Conservation (phyloP, 352 stramenopile species). For the Pythium brachiatum region DNA sequence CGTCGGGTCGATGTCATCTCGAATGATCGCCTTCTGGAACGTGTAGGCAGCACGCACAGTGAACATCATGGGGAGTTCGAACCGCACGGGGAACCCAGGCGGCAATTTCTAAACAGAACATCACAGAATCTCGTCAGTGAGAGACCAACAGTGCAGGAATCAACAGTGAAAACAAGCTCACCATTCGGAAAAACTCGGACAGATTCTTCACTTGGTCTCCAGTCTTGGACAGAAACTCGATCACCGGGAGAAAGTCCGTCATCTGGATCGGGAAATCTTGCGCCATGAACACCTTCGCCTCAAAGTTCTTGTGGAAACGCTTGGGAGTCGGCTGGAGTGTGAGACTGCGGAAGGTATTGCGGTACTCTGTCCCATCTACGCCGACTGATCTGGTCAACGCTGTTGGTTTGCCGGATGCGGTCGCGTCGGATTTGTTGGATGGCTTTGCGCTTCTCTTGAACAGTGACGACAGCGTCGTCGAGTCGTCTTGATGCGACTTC, state of each 20-base stretch:
- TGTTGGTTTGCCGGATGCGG: neutral
- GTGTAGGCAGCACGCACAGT: slow-evolving; percentile 79
- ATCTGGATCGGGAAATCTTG: slow-evolving; percentile 73
- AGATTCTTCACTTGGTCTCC: slow-evolving; percentile 77
- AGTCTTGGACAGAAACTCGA: slow-evolving; percentile 74
- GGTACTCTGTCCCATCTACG: slow-evolving; percentile 14
- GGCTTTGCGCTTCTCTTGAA: slow-evolving; percentile 43
- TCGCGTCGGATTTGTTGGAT: neutral
- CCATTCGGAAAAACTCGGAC: slow-evolving; percentile 84
- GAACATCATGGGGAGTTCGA: slow-evolving; percentile 83
- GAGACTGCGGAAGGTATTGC: slow-evolving; percentile 65
- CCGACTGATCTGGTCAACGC: slow-evolving; percentile 4
- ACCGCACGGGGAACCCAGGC: slow-evolving; percentile 74
- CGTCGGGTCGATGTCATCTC: slow-evolving; percentile 40
- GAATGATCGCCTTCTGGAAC: slow-evolving; percentile 67
- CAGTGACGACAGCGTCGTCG: slow-evolving; percentile 37
- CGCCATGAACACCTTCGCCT: slow-evolving; percentile 77
- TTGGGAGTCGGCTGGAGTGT: slow-evolving; percentile 50
- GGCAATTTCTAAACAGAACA: slow-evolving; percentile 57
- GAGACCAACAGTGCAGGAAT: neutral
- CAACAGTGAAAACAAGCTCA: slow-evolving; percentile 13
- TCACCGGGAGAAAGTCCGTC: slow-evolving; percentile 68
- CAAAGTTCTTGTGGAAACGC: slow-evolving; percentile 60
- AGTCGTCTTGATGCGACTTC: slow-evolving; percentile 2
- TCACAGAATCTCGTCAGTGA: slow-evolving; percentile 10